Percentiles rank a stretch among this genome's conserved stretches.
phyloP scores from a whole-genome alignment of 202 grass and related monocot species.

The Hordeum pubiflorum region DNA sequence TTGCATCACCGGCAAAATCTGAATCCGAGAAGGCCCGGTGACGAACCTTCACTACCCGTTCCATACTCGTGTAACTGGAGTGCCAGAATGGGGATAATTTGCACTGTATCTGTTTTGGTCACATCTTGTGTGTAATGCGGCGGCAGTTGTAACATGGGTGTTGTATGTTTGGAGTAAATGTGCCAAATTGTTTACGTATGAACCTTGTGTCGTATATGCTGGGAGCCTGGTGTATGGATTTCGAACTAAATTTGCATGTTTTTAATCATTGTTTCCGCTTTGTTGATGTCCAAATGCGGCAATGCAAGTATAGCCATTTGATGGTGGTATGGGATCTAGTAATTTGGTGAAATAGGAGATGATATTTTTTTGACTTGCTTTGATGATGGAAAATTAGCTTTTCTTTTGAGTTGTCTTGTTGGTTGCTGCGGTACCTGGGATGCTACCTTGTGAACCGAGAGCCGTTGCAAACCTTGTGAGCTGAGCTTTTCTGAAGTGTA shows the following conservation, averaged over 20 bases:
- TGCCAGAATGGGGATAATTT: not conserved
- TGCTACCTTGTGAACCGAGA: not conserved
- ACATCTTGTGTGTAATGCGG: slow-evolving; percentile 8
- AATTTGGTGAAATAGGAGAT: not conserved
- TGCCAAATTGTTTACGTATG: slow-evolving; percentile 21
- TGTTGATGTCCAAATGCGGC: not conserved
- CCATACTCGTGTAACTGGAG: not conserved
- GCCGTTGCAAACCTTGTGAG: not conserved
- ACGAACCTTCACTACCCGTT: not conserved
- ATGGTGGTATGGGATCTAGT: not conserved
- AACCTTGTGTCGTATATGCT: slow-evolving; percentile 13
- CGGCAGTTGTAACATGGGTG: slow-evolving; percentile 17
- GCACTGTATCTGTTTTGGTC: not conserved
- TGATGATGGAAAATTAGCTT: not conserved
- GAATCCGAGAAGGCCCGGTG: slow-evolving; percentile 42
- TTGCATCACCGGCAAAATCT: slow-evolving; percentile 29
- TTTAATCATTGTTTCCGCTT: not conserved
- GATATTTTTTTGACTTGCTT: not conserved
- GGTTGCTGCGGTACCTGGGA: not conserved
- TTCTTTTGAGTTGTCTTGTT: not conserved
- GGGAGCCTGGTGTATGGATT: not conserved
- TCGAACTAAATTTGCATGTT: not conserved
- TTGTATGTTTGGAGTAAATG: slow-evolving; percentile 4
- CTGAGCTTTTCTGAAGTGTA: not conserved
- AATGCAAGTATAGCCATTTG: not conserved